phyloP scores from a whole-genome alignment of 169 alveolate species.

The Plasmodium vivax region DNA sequence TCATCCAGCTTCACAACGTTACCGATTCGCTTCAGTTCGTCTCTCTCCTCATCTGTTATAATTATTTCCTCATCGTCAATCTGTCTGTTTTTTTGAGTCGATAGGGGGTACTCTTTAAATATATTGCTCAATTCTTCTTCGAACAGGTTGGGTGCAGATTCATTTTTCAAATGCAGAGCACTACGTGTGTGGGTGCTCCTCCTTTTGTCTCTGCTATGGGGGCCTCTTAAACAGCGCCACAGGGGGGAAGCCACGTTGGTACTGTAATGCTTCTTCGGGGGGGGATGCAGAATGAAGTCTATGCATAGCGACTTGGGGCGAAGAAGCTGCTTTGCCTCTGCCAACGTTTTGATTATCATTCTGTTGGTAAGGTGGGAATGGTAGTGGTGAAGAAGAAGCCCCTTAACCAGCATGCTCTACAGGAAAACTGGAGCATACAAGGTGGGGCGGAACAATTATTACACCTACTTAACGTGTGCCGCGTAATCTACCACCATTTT shows the following conservation, averaged over 20 bases:
- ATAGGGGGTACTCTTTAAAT: conserved; percentile 27
- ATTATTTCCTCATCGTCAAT: conserved; percentile 28
- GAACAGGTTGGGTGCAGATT: background rate
- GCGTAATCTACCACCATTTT: background rate
- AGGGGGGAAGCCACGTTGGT: background rate
- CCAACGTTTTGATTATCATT: background rate
- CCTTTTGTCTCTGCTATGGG: background rate
- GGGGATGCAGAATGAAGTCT: background rate
- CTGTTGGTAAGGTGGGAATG: background rate
- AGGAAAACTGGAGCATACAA: background rate
- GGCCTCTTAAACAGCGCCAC: background rate
- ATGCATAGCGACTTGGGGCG: background rate
- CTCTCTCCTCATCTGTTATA: background rate
- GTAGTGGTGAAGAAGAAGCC: background rate
- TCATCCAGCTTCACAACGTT: conserved; percentile 15
- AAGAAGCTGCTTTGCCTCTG: background rate
- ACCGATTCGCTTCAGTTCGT: conserved; percentile 16
- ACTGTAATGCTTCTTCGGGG: background rate
- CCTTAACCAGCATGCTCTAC: background rate
- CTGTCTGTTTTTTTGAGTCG: background rate
- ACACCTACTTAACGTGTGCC: background rate
- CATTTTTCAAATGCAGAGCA: background rate
- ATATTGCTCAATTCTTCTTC: conserved; percentile 53
- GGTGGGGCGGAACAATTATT: background rate
- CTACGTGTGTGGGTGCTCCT: background rate